Conservation (phyloP, 345 rosid species). For the Pistacia integerrima region DNA sequence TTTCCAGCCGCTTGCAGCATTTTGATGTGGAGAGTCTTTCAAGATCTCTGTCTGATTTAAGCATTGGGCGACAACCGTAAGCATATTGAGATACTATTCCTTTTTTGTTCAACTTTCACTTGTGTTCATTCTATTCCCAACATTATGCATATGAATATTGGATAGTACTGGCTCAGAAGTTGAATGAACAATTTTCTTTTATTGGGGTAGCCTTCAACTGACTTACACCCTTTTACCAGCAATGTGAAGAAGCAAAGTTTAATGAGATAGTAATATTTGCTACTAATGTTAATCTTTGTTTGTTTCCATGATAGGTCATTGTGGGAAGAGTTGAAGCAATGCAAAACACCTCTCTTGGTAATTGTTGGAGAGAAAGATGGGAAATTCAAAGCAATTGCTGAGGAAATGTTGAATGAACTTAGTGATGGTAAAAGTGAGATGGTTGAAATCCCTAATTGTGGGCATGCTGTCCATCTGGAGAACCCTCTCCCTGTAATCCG, state of each 20-base stretch:
- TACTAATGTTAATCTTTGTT: not conserved
- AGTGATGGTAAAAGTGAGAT: conserved; percentile 26
- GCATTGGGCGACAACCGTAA: conserved; percentile 89
- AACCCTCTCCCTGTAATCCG: conserved; percentile 63
- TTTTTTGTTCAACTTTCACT: not conserved
- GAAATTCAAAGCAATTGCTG: conserved; percentile 69
- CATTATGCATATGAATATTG: not conserved
- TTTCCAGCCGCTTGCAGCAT: conserved; percentile 57
- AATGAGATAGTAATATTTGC: not conserved
- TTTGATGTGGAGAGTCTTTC: conserved; percentile 62
- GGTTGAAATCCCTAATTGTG: conserved; percentile 59
- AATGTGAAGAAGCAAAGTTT: not conserved
- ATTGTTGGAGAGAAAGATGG: conserved; percentile 67
- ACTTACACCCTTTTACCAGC: not conserved
- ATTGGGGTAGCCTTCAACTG: not conserved
- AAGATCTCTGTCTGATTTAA: conserved; percentile 68
- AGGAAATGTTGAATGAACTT: conserved; percentile 44
- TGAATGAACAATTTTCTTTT: too few species aligned
- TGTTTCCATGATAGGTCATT: conserved; percentile 53
- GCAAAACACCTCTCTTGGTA: conserved; percentile 54
- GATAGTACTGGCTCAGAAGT: not conserved
- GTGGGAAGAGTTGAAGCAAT: conserved; percentile 79
- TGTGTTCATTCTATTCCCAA: not conserved
- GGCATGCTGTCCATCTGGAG: conserved; percentile 94
- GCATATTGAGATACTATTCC: conserved; percentile 25